Base-by-base conservation (phyloP, 768 basidiomycete genomes). In the Lactarius pseudohatsudake region DNA sequence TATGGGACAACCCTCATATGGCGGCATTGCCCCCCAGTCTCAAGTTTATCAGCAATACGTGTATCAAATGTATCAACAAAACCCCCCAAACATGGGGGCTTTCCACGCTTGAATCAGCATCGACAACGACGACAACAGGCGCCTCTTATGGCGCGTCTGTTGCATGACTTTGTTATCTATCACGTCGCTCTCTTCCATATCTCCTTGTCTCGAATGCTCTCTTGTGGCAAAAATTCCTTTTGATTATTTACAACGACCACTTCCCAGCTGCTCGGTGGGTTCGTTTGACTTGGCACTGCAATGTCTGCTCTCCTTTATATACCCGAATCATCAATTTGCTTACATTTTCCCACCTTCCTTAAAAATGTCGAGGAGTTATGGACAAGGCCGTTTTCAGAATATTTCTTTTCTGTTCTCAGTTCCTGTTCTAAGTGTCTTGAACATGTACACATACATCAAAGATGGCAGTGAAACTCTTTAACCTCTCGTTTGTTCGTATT, bases 31-130 rank as follows among this genome's bases (percentile, higher is more conserved):
- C 26, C 81, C 79, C 41, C 82, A 86, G 69, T 83, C 85, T 66
- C 88, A 90, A 72, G 81, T 89, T 75, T 92, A 92, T 77, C 89
- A 89, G 74, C 77, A 69, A 64, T 91, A 91, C 79, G 86, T 91
- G 88, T 90, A 91, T 73, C 86, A 87, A 77, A 79, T 87, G 73
- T 91, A 91, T 77, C 87, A 88, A 76, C 88, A 90, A 77, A 87
- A 84, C 70, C 85, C 87, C 26, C 84, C 85, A 70, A 88, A 89
- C 77, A 89, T 92, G 86, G 90, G 91, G 73, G 74, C 88, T 60
- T 93, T 87, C 83, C 76, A 77, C 61, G 73, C 77, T 72, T 77
- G 71, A 76, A 72, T 54, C 41, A 59, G n/a, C 32, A 66, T 60
- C 62, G 32, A 53, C 62, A 45, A 64, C 64, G 53, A 67, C 54